Conservation (phyloP, 2,329 filamentous ascomycete genomes). For the Peltaster fructicola region DNA sequence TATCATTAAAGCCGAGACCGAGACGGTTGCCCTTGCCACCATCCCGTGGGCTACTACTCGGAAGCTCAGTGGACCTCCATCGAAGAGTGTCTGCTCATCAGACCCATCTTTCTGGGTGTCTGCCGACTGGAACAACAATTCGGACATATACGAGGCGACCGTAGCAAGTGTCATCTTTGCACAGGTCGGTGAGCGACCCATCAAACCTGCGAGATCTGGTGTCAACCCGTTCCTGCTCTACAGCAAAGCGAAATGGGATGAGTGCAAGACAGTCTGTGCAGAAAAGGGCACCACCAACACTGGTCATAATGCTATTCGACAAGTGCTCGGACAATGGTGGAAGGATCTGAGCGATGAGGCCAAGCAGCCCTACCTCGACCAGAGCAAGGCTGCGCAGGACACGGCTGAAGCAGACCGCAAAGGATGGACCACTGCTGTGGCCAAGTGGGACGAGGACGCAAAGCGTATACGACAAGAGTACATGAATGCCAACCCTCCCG, state of each 20-base stretch:
- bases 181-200: conserved; percentile 56
- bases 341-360: conserved; percentile 53
- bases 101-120: conserved; percentile 18
- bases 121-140: conserved; percentile 10
- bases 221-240: conserved; percentile 81
- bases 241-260: conserved; percentile 55
- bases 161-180: conserved; percentile 39
- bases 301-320: conserved; percentile 55
- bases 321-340: conserved; percentile 82
- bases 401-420: conserved; percentile 40
- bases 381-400: conserved; percentile 53
- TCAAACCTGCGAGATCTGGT: conserved; percentile 52
- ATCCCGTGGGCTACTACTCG: conserved; percentile 1
- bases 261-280: conserved; percentile 45
- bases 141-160: conserved; percentile 37
- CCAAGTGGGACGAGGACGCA: conserved; percentile 56
- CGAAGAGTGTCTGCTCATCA: conserved; percentile 15
- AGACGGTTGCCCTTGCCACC: conserved; percentile 1
- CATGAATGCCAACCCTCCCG: conserved; percentile 13
- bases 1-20: too few relatives aligned
- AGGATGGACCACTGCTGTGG: conserved; percentile 42
- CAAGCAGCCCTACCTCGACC: conserved; percentile 60
- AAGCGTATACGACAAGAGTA: conserved; percentile 28
- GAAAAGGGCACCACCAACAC: conserved; percentile 49
- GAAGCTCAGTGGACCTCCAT: conserved; percentile 10